A percentile compares a stretch with the other conserved stretches of the same genome.
Evolutionary conservation across 2,329 filamentous ascomycete species (phyloP).

Genomic region (Hypoxylon sp.): DNA sequence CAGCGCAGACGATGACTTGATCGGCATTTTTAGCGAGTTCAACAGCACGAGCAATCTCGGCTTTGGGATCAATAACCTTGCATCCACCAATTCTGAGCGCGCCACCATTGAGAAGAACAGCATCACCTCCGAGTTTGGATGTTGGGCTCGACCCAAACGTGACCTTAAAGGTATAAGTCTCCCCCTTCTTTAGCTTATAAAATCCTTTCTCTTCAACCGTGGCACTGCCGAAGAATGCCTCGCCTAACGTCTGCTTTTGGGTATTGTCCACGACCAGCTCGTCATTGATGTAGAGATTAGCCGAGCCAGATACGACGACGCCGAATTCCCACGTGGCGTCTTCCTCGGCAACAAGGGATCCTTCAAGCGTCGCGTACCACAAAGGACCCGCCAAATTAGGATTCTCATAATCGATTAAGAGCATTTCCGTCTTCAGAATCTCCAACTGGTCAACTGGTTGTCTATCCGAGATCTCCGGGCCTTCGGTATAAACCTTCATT

Average conservation of each 20-base stretch:
- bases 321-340: constrained; percentile 75
- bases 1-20: constrained; percentile 83
- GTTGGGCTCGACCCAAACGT: constrained; percentile 73
- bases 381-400: constrained; percentile 65
- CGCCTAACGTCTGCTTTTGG: constrained; percentile 73
- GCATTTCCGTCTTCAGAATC: constrained; percentile 65
- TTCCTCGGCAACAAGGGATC: constrained; percentile 71
- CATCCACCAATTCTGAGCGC: constrained; percentile 74
- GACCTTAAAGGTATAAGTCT: constrained; percentile 71
- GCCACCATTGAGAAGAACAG: constrained; percentile 69
- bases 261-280: constrained; percentile 76
- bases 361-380: constrained; percentile 75
- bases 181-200: constrained; percentile 70
- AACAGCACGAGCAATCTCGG: constrained; percentile 76
- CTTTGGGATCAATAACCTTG: constrained; percentile 69
- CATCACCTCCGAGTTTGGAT: constrained; percentile 67
- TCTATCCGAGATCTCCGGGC: constrained; percentile 64
- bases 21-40: constrained; percentile 78
- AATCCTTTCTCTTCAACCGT: constrained; percentile 75
- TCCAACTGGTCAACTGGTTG: constrained; percentile 66
- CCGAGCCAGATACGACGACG: constrained; percentile 76
- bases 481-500: constrained; percentile 75
- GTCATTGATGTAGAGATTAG: constrained; percentile 75
- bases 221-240: constrained; percentile 75
- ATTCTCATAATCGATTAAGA: constrained; percentile 67